Conservation (phyloP, 306 rosid genomes). For the Vachellia collinsii region DNA sequence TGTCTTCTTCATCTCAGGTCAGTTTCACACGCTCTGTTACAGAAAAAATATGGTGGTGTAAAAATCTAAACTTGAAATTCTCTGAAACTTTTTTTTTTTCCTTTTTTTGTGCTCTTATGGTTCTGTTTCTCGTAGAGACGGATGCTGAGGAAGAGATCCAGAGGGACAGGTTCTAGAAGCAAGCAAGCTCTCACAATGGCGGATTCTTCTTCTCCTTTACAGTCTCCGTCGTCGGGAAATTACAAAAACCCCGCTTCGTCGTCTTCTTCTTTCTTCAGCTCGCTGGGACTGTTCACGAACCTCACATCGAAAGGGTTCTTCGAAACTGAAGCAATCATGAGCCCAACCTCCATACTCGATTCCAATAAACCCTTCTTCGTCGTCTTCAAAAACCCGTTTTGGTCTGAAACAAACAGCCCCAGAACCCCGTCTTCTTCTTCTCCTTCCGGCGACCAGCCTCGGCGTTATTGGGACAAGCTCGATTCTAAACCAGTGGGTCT, state of each 20-base stretch:
- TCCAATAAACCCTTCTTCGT: constrained; percentile 52
- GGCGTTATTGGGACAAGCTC: constrained; percentile 60
- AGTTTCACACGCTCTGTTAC: background rate
- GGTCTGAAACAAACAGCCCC: constrained; percentile 53
- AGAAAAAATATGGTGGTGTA: background rate
- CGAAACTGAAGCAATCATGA: constrained; percentile 65
- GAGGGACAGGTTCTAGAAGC: background rate
- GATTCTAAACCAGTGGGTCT: constrained; percentile 64
- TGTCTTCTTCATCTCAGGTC: constrained; percentile 36
- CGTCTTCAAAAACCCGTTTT: constrained; percentile 55
- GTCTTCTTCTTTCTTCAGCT: constrained; percentile 54
- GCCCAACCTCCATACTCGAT: constrained; percentile 87
- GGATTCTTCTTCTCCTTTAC: constrained; percentile 30
- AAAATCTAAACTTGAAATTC: background rate
- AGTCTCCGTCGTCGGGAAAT: constrained; percentile 49
- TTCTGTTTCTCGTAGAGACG: constrained; percentile 9
- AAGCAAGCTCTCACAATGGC: constrained; percentile 55
- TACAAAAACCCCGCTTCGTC: constrained; percentile 46
- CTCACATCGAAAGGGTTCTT: constrained; percentile 46
- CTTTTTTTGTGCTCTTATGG: background rate
- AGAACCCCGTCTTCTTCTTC: constrained; percentile 40
- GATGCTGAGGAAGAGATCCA: constrained; percentile 33
- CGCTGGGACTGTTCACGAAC: constrained; percentile 59
- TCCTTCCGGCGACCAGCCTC: constrained; percentile 45
- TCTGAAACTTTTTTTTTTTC: background rate